A percentile compares a stretch with the other conserved stretches of the same genome.
phyloP scores from a whole-genome alignment of 176 grass and related monocot species.

The Ensete glaucum region DNA sequence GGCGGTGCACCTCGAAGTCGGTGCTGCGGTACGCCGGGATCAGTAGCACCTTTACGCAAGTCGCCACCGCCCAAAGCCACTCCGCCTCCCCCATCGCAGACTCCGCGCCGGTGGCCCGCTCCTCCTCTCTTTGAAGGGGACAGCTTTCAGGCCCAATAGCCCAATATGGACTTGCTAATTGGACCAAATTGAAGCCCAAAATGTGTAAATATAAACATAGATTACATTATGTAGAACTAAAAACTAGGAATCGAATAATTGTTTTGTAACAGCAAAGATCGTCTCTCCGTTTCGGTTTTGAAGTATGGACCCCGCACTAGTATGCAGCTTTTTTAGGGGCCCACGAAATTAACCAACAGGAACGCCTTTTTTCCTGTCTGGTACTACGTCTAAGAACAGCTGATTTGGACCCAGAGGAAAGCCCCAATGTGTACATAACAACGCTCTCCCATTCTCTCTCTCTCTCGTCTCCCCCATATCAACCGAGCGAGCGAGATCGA shows the following conservation, averaged over 20 bases:
- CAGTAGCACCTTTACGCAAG: slow-evolving; percentile 69
- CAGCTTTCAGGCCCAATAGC: not conserved
- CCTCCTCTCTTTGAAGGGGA: not conserved
- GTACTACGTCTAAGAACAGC: too few relatives aligned
- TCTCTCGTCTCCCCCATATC: not conserved
- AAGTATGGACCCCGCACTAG: too few relatives aligned
- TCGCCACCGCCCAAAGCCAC: slow-evolving; percentile 55
- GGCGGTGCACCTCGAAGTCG: slow-evolving; percentile 87
- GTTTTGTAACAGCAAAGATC: too few relatives aligned
- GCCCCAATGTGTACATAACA: too few relatives aligned
- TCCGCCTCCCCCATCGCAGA: slow-evolving; percentile 3
- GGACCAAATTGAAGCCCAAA: too few relatives aligned
- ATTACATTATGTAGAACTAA: too few relatives aligned
- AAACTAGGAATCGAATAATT: too few relatives aligned
- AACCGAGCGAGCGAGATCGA: too few relatives aligned
- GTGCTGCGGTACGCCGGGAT: slow-evolving; percentile 70
- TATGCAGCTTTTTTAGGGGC: not conserved
- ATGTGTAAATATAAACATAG: too few relatives aligned
- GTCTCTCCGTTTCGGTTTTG: too few relatives aligned
- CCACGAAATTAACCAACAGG: not conserved
- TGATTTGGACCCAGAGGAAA: too few relatives aligned
- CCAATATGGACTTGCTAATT: not conserved
- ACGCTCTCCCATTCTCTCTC: not conserved
- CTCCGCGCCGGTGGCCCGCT: not conserved
- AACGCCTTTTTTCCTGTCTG: not conserved